Base-by-base conservation (phyloP, 345 rosid genomes). In the Salix viminalis region DNA sequence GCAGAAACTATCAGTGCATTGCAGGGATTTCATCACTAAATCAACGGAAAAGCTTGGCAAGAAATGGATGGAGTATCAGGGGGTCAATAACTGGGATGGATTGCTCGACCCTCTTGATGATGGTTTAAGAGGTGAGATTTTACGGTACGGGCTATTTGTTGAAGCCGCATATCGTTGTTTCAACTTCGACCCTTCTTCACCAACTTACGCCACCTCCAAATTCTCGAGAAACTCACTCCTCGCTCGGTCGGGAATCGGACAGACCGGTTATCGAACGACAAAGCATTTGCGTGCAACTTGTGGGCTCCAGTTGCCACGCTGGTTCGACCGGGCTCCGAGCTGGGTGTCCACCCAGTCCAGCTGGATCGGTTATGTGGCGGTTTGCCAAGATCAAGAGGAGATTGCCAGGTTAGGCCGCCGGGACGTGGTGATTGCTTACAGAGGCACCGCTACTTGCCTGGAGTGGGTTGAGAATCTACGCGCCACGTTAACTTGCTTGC, bases 381-480 rank as follows among this genome's bases (percentile, higher is more conserved):
- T 81, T 18, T 81, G 81, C n/a, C 81, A 77, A 19, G 81, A 81
- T 62, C 74, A 74, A 48, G 79, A 69, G 1, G 84, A 81, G 72
- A 81, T 81, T 48, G 42, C 77, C 39, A 32, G 84, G 39, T 69
- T 81, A 1, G 84, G 84, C 8, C 80, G 84, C n/a, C 74, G 81
- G 23, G 84, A 81, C 65, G 81, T 81, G n/a, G 84, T 81, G 56
- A 77, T 81, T 11, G 78, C 84, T 4, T 77, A 68, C 50, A 74
- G 84, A 9, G 84, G 84, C 15, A 81, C 84, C 1, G 84, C 84
- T 19, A 81, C 84, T 14, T 77, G 81, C 28, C 4, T 77, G 24
- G 84, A 81, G 48, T 81, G 84, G 81, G 76, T 81, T 8, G 81
- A 81, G 28, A 81, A 81, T 54, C 74, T 81, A 64, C 84, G 84